A percentile compares a stretch with the other conserved stretches of the same genome.
Conservation (phyloP, 1,139 yeast species). For the Petasospora fabianii region DNA sequence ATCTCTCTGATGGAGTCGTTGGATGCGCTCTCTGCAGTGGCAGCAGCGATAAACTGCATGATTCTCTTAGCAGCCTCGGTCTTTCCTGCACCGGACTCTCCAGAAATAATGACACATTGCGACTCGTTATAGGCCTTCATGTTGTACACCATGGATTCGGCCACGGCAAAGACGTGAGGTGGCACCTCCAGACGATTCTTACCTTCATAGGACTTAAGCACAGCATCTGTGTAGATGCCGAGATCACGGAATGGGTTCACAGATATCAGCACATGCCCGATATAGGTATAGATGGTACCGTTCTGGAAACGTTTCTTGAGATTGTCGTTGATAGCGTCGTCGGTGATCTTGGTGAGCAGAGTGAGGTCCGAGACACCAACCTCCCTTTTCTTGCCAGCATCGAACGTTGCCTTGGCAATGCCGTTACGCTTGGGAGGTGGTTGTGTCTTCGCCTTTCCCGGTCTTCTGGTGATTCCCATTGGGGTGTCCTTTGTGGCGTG, state of each 20-base stretch:
- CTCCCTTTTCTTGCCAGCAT: slow-evolving; percentile 83
- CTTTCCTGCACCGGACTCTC: slow-evolving; percentile 99
- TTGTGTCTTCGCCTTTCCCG: slow-evolving; percentile 53
- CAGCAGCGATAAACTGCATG: slow-evolving; percentile 97
- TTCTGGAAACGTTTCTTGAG: slow-evolving; percentile 85
- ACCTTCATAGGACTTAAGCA: slow-evolving; percentile 75
- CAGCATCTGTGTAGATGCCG: slow-evolving; percentile 86
- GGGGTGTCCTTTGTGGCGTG: too few species aligned
- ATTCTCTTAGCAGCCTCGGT: slow-evolving; percentile 82
- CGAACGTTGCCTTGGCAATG: slow-evolving; percentile 93
- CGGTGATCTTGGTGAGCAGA: slow-evolving; percentile 79
- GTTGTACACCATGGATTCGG: slow-evolving; percentile 95
- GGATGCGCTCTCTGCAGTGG: slow-evolving; percentile 53
- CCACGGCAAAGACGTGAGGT: slow-evolving; percentile 98
- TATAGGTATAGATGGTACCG: slow-evolving; percentile 84
- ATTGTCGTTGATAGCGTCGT: slow-evolving; percentile 91
- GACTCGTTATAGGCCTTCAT: slow-evolving; percentile 91
- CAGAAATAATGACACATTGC: slow-evolving; percentile 97
- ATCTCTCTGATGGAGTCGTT: slow-evolving; percentile 70
- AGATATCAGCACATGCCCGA: slow-evolving; percentile 86
- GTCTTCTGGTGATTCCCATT: slow-evolving; percentile 78
- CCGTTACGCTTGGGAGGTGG: slow-evolving; percentile 59
- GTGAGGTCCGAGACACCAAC: slow-evolving; percentile 97
- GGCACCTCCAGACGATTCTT: slow-evolving; percentile 94
- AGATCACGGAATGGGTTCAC: slow-evolving; percentile 96